A percentile compares a stretch with the other conserved stretches of the same genome.
These are phyloP conservation scores for Tricholoma saponaceum DNA, from an alignment of 768 basidiomycete genomes.

Conservation along the genomic window DNA sequence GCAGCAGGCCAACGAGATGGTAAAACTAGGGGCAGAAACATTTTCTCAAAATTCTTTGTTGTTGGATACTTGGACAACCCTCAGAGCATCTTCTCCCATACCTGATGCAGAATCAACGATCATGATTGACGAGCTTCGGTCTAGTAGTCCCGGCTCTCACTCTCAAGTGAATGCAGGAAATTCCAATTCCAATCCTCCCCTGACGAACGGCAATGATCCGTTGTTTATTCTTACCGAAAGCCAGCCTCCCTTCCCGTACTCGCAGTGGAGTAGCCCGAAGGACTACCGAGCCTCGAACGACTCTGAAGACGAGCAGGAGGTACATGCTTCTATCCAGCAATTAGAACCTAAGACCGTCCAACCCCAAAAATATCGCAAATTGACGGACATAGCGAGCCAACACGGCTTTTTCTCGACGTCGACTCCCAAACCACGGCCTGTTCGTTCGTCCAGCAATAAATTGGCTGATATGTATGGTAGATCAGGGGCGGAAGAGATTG, in stretches of 20 bases:
- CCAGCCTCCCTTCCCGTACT: constrained; percentile 52
- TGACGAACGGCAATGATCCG: constrained; percentile 19
- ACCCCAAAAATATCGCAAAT: constrained; percentile 34
- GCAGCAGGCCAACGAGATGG: background rate
- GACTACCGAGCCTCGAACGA: constrained; percentile 23
- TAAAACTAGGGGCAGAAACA: background rate
- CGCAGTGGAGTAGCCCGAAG: constrained; percentile 33
- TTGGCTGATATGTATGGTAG: constrained; percentile 35
- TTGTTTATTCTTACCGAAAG: constrained; percentile 52
- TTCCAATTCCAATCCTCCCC: constrained; percentile 2
- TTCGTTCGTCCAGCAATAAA: constrained; percentile 22
- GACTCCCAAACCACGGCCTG: constrained; percentile 25
- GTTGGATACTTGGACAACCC: constrained; percentile 19
- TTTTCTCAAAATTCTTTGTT: constrained; percentile 12
- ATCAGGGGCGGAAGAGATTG: constrained; percentile 27
- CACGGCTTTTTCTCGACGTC: constrained; percentile 25
- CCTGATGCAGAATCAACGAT: constrained; percentile 17
- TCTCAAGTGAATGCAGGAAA: constrained; percentile 1
- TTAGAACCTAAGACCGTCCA: constrained; percentile 11
- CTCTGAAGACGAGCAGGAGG: constrained; percentile 39
- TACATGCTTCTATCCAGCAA: constrained; percentile 25
- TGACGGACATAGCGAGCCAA: constrained; percentile 53
- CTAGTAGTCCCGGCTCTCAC: constrained; percentile 15
- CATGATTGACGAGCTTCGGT: constrained; percentile 23
- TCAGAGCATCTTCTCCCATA: constrained; percentile 16